Evolutionary conservation across 202 grass and related monocot genomes (phyloP).

Genomic region (Panicum hallii): DNA sequence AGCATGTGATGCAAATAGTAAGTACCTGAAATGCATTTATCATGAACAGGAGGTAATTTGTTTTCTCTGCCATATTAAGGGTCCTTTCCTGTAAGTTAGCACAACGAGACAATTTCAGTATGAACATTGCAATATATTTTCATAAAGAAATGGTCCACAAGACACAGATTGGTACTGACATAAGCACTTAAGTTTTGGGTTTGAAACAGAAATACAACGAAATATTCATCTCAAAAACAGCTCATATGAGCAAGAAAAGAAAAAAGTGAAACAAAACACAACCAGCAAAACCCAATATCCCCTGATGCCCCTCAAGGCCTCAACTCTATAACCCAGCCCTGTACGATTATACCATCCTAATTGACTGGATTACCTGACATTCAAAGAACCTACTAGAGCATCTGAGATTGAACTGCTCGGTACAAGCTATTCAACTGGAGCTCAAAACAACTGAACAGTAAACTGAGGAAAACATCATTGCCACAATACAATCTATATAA

Average conservation of each 20-base stretch:
- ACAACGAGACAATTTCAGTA: conserved; percentile 25
- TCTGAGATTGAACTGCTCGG: neutral
- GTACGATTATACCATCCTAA: conserved; percentile 14
- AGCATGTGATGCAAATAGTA: conserved; percentile 19
- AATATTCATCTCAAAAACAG: conserved; percentile 5
- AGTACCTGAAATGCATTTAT: conserved; percentile 97
- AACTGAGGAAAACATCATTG: conserved; percentile 1
- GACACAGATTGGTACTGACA: neutral
- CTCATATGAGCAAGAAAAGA: conserved; percentile 2
- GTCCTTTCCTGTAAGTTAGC: conserved; percentile 65
- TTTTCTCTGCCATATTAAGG: conserved; percentile 85
- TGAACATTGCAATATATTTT: conserved; percentile 12
- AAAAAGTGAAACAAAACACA: conserved; percentile 5
- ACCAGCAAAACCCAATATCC: neutral
- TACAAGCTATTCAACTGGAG: conserved; percentile 19
- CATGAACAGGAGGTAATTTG: conserved; percentile 96
- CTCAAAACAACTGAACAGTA: neutral
- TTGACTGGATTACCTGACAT: neutral
- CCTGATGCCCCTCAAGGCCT: conserved; percentile 1
- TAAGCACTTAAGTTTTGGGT: conserved; percentile 10
- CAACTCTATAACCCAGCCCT: neutral
- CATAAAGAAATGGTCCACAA: neutral
- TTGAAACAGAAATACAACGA: neutral
- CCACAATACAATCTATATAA: conserved; percentile 3
- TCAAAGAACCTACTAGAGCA: neutral